phyloP scores from a whole-genome alignment of 1,284 basidiomycete genomes.

The Kwoniella shivajii region DNA sequence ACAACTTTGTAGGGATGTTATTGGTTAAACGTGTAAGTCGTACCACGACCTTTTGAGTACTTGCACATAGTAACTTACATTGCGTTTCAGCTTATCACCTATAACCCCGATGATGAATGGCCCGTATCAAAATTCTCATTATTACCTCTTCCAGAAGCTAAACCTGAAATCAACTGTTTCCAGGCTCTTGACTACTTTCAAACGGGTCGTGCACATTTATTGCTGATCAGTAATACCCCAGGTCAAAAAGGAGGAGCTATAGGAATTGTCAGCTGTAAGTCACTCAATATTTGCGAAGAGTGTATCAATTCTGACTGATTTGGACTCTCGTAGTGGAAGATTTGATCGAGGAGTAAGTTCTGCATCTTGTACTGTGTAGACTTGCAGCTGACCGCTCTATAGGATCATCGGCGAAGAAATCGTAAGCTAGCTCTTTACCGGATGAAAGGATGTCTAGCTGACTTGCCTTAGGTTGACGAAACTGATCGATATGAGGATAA shows the following conservation, averaged over 20 bases:
- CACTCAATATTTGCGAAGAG: not conserved
- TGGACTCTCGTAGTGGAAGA: constrained; percentile 48
- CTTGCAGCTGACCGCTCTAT: constrained; percentile 12
- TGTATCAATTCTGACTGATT: not conserved
- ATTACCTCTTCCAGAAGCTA: constrained; percentile 87
- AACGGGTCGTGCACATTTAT: constrained; percentile 89
- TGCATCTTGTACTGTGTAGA: not conserved
- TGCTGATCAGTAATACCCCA: constrained; percentile 82
- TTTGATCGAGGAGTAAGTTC: constrained; percentile 53
- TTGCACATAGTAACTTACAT: not conserved
- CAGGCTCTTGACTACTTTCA: constrained; percentile 68
- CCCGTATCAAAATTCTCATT: constrained; percentile 74
- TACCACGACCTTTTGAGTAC: not conserved
- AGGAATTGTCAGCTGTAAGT: constrained; percentile 66
- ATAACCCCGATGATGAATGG: constrained; percentile 78
- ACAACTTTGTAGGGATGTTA: constrained; percentile 82
- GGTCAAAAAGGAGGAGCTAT: constrained; percentile 77
- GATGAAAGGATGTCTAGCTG: too few species aligned
- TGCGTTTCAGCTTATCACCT: constrained; percentile 75
- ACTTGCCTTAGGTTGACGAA: constrained; percentile 73
- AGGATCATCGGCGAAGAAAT: constrained; percentile 57
- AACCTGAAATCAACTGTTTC: constrained; percentile 79
- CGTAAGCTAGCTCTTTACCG: constrained; percentile 30
- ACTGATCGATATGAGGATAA: constrained; percentile 87
- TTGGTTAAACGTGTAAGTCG: constrained; percentile 74